These are phyloP conservation scores for Fraxinus paxiana DNA, from an alignment of 305 asterid genomes.

Conservation along the genomic window DNA sequence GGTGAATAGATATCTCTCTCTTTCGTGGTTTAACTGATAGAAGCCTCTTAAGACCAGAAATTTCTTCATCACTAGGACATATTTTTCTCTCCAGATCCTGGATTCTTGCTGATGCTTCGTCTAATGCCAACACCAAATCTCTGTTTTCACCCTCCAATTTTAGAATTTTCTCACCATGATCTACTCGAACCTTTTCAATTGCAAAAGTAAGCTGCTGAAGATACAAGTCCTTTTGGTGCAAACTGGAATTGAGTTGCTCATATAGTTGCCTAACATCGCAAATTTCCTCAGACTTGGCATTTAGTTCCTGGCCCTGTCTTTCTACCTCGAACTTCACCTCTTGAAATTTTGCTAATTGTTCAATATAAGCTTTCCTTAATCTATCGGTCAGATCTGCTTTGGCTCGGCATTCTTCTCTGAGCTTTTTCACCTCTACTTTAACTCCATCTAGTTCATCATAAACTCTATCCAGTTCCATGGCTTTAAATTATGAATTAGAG, in stretches of 20 bases:
- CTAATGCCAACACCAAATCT: constrained; percentile 33
- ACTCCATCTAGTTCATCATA: constrained; percentile 34
- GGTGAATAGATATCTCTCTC: constrained; percentile 25
- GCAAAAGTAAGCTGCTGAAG: constrained; percentile 39
- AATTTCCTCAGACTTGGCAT: constrained; percentile 43
- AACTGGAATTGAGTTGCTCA: constrained; percentile 42
- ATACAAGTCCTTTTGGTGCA: constrained; percentile 40
- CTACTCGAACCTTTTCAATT: constrained; percentile 38
- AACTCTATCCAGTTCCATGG: constrained; percentile 31
- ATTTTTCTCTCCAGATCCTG: constrained; percentile 40
- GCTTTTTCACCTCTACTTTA: constrained; percentile 32
- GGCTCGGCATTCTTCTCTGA: constrained; percentile 36
- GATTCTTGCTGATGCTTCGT: constrained; percentile 41
- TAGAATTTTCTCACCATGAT: constrained; percentile 26
- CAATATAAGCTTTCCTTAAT: constrained; percentile 34
- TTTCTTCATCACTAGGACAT: constrained; percentile 40
- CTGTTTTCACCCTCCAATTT: constrained; percentile 37
- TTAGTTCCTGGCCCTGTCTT: constrained; percentile 35
- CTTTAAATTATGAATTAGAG: not conserved
- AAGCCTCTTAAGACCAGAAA: constrained; percentile 40
- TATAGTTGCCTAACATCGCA: constrained; percentile 33
- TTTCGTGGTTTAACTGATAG: constrained; percentile 29
- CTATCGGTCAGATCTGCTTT: constrained; percentile 31
- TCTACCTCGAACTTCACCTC: constrained; percentile 37
- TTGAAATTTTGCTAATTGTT: constrained; percentile 28